These are phyloP conservation scores for Beauveria australis DNA, from an alignment of 2,329 filamentous ascomycete species.

Conservation along the genomic window DNA sequence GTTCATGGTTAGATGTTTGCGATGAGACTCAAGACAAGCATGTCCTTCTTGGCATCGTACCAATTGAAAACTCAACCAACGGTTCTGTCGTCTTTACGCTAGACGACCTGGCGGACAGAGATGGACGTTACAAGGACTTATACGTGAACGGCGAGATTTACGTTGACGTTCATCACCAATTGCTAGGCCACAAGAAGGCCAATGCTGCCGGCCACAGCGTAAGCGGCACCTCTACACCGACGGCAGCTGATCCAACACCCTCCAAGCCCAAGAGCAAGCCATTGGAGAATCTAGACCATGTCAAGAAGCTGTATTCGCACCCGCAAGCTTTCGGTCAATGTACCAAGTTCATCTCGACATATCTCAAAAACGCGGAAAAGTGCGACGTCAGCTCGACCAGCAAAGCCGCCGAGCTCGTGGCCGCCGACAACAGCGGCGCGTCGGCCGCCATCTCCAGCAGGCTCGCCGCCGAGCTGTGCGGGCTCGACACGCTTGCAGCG, in stretches of 20 bases:
- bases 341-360: conserved; percentile 59
- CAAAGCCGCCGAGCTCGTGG: conserved; percentile 70
- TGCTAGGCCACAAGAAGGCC: conserved; percentile 50
- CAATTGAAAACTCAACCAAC: conserved; percentile 94
- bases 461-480: conserved; percentile 61
- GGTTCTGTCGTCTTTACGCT: conserved; percentile 86
- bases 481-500: conserved; percentile 59
- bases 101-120: conserved; percentile 75
- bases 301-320: conserved; percentile 80
- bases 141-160: conserved; percentile 78
- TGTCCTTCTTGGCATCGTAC: conserved; percentile 70
- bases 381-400: conserved; percentile 82
- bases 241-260: conserved; percentile 34
- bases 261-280: conserved; percentile 40
- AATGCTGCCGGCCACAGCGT: conserved; percentile 8
- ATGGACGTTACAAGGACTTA: conserved; percentile 56
- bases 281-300: conserved; percentile 44
- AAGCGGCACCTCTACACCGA: conserved; percentile 44
- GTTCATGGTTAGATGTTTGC: conserved; percentile 58
- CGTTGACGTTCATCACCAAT: conserved; percentile 78
- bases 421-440: conserved; percentile 46
- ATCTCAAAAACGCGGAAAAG: conserved; percentile 67
- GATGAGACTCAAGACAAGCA: conserved; percentile 60
- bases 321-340: conserved; percentile 96
- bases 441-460: conserved; percentile 72